A percentile compares a stretch with the other conserved stretches of the same genome.
Evolutionary conservation across 306 rosid species (phyloP).

Genomic region (Mucuna pruriens): DNA sequence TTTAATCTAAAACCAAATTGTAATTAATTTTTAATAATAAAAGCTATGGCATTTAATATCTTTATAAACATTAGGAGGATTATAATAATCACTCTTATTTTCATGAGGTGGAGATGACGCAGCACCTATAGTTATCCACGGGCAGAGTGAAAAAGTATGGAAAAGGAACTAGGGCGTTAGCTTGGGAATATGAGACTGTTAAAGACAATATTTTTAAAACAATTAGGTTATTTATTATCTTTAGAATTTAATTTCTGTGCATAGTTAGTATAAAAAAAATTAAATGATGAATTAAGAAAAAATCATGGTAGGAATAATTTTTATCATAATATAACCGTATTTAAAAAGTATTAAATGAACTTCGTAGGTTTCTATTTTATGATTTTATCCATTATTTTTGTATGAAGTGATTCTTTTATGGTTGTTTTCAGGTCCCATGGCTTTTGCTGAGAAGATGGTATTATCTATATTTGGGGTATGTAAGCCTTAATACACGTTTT

Average conservation of each 20-base stretch:
- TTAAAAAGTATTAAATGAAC: too few species aligned
- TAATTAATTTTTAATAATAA: background rate
- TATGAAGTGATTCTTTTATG: too few species aligned
- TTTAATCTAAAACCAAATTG: background rate
- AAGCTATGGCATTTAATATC: background rate
- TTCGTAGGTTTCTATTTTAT: too few species aligned
- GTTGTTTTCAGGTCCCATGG: slow-evolving; percentile 71
- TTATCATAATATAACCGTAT: too few species aligned
- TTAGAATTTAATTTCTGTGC: too few species aligned
- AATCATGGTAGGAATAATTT: too few species aligned
- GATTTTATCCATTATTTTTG: too few species aligned
- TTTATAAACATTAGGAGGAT: background rate
- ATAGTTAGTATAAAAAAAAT: too few species aligned
- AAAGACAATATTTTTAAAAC: background rate
- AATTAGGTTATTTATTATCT: too few species aligned
- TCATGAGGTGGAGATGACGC: background rate
- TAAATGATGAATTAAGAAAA: too few species aligned
- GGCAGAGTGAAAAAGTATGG: background rate
- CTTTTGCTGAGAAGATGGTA: slow-evolving; percentile 90
- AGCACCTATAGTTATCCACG: background rate
- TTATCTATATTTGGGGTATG: slow-evolving; percentile 73
- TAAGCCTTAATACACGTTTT: background rate
- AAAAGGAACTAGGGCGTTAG: background rate
- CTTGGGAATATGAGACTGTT: background rate
- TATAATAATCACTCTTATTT: background rate